These are phyloP conservation scores for Glycine tomentella DNA, from an alignment of 306 rosid genomes.

Conservation along the genomic window DNA sequence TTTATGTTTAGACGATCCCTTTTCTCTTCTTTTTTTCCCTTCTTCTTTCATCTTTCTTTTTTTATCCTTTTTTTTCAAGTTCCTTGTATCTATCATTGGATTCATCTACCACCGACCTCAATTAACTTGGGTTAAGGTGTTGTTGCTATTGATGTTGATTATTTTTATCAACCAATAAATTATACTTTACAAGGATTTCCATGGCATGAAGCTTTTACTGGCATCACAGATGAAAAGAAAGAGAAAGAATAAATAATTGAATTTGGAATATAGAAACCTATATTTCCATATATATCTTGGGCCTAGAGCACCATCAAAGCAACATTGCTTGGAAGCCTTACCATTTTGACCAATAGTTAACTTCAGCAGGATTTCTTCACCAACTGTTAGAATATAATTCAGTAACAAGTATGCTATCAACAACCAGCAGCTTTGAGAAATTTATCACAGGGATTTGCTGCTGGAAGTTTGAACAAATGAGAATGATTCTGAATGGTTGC, in stretches of 20 bases:
- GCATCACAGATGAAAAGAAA: background rate
- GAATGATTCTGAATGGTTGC: conserved; percentile 57
- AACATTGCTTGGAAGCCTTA: conserved; percentile 26
- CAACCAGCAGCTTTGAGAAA: conserved; percentile 96
- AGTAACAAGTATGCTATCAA: conserved; percentile 47
- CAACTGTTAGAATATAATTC: conserved; percentile 5
- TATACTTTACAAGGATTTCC: background rate
- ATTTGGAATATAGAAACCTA: background rate
- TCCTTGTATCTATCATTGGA: too few species aligned
- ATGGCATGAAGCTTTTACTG: conserved; percentile 38
- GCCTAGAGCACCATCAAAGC: conserved; percentile 1
- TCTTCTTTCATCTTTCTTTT: too few species aligned
- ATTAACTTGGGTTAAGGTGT: too few species aligned
- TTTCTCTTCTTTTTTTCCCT: too few species aligned
- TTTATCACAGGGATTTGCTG: conserved; percentile 84
- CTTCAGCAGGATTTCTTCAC: conserved; percentile 32
- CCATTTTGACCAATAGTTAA: conserved; percentile 19
- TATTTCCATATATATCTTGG: background rate
- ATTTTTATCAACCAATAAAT: too few species aligned
- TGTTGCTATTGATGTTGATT: too few species aligned
- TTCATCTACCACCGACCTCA: too few species aligned
- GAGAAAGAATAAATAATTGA: background rate
- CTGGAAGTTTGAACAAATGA: conserved; percentile 69
- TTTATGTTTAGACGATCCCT: too few species aligned
- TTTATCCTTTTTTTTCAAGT: too few species aligned